Evolutionary conservation across 2,329 filamentous ascomycete genomes (phyloP).

Genomic region (Aspergillus carbonarius): DNA sequence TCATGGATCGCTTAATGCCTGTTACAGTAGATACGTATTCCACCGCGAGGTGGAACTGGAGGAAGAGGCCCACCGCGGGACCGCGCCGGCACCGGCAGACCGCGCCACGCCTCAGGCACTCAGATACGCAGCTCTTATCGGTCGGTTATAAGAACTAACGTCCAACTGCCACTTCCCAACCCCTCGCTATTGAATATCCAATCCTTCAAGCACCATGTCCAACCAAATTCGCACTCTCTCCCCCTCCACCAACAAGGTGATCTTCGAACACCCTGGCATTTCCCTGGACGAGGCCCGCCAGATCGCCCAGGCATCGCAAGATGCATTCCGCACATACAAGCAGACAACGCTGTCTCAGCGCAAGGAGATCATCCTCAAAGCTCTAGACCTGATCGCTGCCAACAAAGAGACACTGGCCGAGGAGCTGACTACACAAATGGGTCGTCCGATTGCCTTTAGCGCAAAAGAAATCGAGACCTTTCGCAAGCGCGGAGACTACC

Average conservation of each 20-base stretch:
- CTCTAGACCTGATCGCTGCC: conserved; percentile 66
- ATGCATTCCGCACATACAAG: conserved; percentile 55
- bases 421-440: conserved; percentile 88
- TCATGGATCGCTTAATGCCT: too few species aligned
- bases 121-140: background rate
- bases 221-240: conserved; percentile 66
- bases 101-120: background rate
- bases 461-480: conserved; percentile 79
- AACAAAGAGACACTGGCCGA: conserved; percentile 74
- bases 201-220: conserved; percentile 16
- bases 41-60: too few species aligned
- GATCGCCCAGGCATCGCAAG: conserved; percentile 26
- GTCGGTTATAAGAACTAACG: background rate
- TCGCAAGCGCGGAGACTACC: conserved; percentile 75
- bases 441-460: conserved; percentile 80
- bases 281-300: conserved; percentile 24
- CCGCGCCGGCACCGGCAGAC: background rate
- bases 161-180: background rate
- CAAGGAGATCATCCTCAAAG: conserved; percentile 77
- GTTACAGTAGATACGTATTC: too few species aligned
- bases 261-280: conserved; percentile 74
- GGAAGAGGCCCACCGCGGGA: too few species aligned
- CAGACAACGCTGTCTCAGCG: conserved; percentile 70
- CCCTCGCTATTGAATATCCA: background rate
- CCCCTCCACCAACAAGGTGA: conserved; percentile 78